Percentiles rank a stretch among this genome's conserved stretches.
phyloP scores from a whole-genome alignment of 2,329 filamentous ascomycete species.

The Aspergillus puulaauensis region DNA sequence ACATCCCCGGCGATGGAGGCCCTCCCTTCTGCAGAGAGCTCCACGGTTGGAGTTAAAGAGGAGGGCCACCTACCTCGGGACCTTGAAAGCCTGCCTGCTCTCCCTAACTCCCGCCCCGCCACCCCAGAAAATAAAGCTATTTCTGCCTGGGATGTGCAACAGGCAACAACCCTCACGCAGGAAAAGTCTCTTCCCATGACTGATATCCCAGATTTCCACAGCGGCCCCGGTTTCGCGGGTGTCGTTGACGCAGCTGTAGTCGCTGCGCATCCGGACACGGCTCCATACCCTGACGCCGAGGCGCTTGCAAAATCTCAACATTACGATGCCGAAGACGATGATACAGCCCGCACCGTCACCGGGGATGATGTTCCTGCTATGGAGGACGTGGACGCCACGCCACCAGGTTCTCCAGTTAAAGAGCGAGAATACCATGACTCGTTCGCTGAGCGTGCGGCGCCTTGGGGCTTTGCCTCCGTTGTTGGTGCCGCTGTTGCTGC shows the following conservation, averaged over 20 bases:
- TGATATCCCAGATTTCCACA: background rate
- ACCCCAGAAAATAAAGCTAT: constrained; percentile 18
- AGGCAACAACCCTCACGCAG: constrained; percentile 13
- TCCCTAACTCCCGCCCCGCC: constrained; percentile 17
- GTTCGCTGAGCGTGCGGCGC: background rate
- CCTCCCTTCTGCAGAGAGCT: constrained; percentile 34
- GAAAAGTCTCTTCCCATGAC: background rate
- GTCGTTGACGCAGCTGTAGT: constrained; percentile 26
- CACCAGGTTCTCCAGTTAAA: background rate
- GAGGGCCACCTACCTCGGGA: constrained; percentile 19
- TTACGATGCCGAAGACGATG: constrained; percentile 1
- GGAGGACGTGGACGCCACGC: constrained; percentile 8
- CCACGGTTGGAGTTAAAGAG: constrained; percentile 26
- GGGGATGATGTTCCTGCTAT: background rate
- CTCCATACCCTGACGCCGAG: constrained; percentile 6
- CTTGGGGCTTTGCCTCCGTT: constrained; percentile 16
- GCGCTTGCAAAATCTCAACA: background rate
- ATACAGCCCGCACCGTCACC: background rate
- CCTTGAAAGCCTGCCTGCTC: constrained; percentile 18
- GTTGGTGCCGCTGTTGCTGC: constrained; percentile 22
- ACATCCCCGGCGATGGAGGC: constrained; percentile 20
- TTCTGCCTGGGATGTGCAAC: constrained; percentile 12
- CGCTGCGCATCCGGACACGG: constrained; percentile 12
- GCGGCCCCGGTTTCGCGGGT: constrained; percentile 18
- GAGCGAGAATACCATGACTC: background rate